phyloP scores from a whole-genome alignment of 768 basidiomycete species.

The Trametes cinnabarina region DNA sequence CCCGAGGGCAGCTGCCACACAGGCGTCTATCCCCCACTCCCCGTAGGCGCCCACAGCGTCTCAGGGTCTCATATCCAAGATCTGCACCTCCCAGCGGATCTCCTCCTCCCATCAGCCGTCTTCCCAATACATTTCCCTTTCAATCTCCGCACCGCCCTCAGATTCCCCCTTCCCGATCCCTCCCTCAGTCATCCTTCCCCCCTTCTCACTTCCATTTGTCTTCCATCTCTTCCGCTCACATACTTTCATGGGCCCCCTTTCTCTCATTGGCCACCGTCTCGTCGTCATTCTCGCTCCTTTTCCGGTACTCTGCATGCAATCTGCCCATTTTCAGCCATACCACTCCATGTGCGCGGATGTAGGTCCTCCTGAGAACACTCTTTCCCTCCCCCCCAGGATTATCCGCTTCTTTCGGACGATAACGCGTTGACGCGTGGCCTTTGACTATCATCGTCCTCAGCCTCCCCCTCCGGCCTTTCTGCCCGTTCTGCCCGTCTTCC shows the following conservation, averaged over 20 bases:
- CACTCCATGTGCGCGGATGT: constrained; percentile 7
- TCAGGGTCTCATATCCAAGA: constrained; percentile 17
- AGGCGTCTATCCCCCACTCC: background rate
- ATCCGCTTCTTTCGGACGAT: constrained; percentile 21
- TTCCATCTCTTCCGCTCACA: constrained; percentile 11
- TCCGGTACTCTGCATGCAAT: constrained; percentile 21
- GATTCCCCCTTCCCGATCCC: constrained; percentile 23
- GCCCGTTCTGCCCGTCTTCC: background rate
- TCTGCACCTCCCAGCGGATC: constrained; percentile 17
- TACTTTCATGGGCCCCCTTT: constrained; percentile 21
- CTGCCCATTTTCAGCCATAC: constrained; percentile 18
- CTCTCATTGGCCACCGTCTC: constrained; percentile 24
- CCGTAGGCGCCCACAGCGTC: constrained; percentile 1
- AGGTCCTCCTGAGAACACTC: constrained; percentile 6
- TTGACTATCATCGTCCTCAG: background rate
- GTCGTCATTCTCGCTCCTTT: constrained; percentile 11
- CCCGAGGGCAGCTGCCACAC: constrained; percentile 1
- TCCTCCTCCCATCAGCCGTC: constrained; percentile 20
- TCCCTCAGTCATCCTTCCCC: constrained; percentile 4
- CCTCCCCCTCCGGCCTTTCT: background rate
- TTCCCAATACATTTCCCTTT: constrained; percentile 21
- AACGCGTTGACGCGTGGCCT: constrained; percentile 3
- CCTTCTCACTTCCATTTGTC: constrained; percentile 12
- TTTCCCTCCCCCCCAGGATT: constrained; percentile 6
- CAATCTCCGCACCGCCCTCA: constrained; percentile 28